These are phyloP conservation scores for Citrullus amarus DNA, from an alignment of 306 rosid genomes.

Conservation along the genomic window DNA sequence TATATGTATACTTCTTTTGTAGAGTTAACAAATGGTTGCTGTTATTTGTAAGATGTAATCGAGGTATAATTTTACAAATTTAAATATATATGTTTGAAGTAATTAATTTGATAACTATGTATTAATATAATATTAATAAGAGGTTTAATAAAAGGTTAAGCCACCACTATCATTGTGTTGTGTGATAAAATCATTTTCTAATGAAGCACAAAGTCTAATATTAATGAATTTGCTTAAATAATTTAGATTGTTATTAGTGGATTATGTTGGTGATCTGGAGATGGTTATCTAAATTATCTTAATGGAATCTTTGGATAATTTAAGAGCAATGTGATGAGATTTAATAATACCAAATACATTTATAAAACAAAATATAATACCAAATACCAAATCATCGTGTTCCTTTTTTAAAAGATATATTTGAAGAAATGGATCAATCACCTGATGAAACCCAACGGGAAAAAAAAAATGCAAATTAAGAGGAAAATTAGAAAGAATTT, in stretches of 20 bases:
- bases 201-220: not conserved
- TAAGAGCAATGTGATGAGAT: not conserved
- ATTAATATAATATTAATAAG: not conserved
- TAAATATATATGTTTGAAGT: not conserved
- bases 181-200: not conserved
- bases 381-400: not conserved
- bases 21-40: too few species aligned
- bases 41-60: not conserved
- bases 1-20: not conserved
- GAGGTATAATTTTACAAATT: not conserved
- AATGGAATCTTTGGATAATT: not conserved
- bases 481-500: not conserved
- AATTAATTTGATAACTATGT: not conserved
- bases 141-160: not conserved
- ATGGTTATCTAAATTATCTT: conserved; percentile 4
- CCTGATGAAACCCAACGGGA: not conserved
- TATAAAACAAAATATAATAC: too few species aligned
- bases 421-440: not conserved
- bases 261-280: not conserved
- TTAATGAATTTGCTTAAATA: not conserved
- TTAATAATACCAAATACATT: not conserved
- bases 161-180: too few species aligned
- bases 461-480: not conserved
- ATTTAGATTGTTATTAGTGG: not conserved
- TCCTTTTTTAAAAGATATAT: too few species aligned